Evolutionary conservation across 23 red algal genomes (phyloP).

Genomic region (Gracilaria domingensis): DNA sequence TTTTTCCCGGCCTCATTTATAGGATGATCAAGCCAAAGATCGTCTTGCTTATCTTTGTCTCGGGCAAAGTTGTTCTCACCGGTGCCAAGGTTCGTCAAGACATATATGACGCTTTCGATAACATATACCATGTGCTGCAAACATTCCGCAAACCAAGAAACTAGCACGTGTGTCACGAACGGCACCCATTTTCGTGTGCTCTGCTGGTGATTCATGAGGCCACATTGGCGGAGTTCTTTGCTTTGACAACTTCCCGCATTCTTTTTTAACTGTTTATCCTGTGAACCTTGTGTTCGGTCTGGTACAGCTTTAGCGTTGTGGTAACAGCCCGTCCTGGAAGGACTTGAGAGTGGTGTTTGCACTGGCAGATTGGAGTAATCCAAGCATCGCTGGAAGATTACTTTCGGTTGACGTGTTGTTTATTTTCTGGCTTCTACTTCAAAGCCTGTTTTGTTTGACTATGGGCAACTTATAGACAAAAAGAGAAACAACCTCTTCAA

Average conservation of each 20-base stretch:
- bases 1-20: constrained; percentile 99
- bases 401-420: constrained; percentile 24
- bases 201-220: not conserved
- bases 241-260: not conserved
- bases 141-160: constrained; percentile 83
- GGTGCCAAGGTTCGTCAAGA: constrained; percentile 93
- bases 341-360: constrained; percentile 2
- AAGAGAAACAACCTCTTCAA: constrained; percentile 1
- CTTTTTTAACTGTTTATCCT: not conserved
- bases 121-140: constrained; percentile 93
- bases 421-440: constrained; percentile 4
- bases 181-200: not conserved
- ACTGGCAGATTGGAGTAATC: constrained; percentile 6
- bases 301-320: not conserved
- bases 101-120: constrained; percentile 93
- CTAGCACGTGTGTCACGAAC: not conserved
- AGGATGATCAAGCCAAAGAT: constrained; percentile 97
- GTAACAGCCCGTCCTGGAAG: not conserved
- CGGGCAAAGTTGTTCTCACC: constrained; percentile 98
- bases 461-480: constrained; percentile 28
- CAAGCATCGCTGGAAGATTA: constrained; percentile 9
- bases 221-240: not conserved
- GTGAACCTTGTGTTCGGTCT: not conserved
- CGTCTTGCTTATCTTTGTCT: constrained; percentile 99
- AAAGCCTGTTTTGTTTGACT: constrained; percentile 39